A percentile compares a stretch with the other conserved stretches of the same genome.
Evolutionary conservation across 2,329 filamentous ascomycete genomes (phyloP).

Genomic region (Aspergillus terreus): DNA sequence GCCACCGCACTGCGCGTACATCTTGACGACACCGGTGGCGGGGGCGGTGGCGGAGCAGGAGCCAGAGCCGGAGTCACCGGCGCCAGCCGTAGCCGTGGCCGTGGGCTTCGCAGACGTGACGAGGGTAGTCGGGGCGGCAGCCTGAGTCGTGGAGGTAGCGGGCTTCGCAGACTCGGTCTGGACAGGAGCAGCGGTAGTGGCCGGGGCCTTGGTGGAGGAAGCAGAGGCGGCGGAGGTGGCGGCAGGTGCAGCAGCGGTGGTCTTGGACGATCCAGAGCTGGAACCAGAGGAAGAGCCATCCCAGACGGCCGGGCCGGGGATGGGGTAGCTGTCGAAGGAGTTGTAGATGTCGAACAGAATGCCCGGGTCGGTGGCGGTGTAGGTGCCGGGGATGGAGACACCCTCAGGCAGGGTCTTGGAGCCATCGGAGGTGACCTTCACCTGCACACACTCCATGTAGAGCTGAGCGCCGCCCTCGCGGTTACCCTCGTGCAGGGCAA

Average conservation of each 20-base stretch:
- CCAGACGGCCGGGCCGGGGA: conserved; percentile 21
- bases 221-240: not conserved
- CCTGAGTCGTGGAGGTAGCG: not conserved
- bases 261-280: conserved; percentile 4
- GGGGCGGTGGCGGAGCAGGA: not conserved
- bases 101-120: conserved; percentile 1
- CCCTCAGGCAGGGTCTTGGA: conserved; percentile 15
- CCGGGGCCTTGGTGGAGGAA: not conserved
- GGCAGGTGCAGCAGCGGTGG: conserved; percentile 4
- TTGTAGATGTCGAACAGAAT: conserved; percentile 19
- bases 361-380: conserved; percentile 13
- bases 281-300: conserved; percentile 12
- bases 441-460: conserved; percentile 23
- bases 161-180: conserved; percentile 3
- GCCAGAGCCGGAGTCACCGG: conserved; percentile 2
- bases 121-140: conserved; percentile 1
- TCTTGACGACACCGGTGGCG: conserved; percentile 7
- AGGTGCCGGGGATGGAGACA: conserved; percentile 18
- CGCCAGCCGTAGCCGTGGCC: conserved; percentile 4
- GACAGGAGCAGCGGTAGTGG: conserved; percentile 6
- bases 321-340: conserved; percentile 16
- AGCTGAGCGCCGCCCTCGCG: conserved; percentile 17
- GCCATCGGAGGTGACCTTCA: conserved; percentile 19
- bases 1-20: conserved; percentile 17
- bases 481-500: conserved; percentile 19